A percentile compares a stretch with the other conserved stretches of the same genome.
Conservation (phyloP, 139 green algal species). For the Ettlia oleoabundans region DNA sequence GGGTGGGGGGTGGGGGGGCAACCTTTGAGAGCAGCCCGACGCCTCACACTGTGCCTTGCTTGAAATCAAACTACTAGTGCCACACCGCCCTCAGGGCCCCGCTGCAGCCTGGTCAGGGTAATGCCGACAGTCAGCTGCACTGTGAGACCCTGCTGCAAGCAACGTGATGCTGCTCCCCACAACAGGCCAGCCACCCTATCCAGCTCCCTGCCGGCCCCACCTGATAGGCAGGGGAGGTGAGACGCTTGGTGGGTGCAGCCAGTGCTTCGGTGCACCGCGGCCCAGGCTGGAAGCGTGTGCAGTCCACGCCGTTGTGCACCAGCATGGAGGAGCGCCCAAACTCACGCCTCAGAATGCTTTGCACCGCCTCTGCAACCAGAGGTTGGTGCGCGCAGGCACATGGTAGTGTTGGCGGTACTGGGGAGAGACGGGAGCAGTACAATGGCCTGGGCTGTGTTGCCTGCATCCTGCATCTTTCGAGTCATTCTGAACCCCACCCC, state of each 20-base stretch:
- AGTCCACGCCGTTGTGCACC: slow-evolving; percentile 74
- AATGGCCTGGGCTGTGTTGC: not conserved
- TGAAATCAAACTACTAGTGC: too few relatives aligned
- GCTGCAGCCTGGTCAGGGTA: too few relatives aligned
- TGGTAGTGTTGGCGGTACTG: not conserved
- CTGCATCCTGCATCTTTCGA: not conserved
- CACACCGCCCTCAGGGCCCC: too few relatives aligned
- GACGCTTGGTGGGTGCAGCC: not conserved
- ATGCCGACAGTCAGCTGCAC: too few relatives aligned
- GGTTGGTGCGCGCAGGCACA: not conserved
- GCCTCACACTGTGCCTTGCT: too few relatives aligned
- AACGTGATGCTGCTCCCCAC: too few relatives aligned
- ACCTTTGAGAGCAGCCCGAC: too few relatives aligned
- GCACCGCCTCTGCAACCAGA: slow-evolving; percentile 39
- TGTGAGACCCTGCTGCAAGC: too few relatives aligned
- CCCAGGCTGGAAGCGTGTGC: slow-evolving; percentile 54
- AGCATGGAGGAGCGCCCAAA: slow-evolving; percentile 66
- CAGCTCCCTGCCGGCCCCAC: too few relatives aligned
- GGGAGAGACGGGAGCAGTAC: not conserved
- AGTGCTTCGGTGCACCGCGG: not conserved
- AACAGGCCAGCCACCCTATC: too few relatives aligned
- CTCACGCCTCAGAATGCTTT: slow-evolving; percentile 60
- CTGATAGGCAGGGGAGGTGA: not conserved
- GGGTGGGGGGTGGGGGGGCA: too few relatives aligned
- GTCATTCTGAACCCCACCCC: not conserved